Base-by-base conservation (phyloP, 2,329 filamentous ascomycete species). In the Ceratocystis diversiconidia region DNA sequence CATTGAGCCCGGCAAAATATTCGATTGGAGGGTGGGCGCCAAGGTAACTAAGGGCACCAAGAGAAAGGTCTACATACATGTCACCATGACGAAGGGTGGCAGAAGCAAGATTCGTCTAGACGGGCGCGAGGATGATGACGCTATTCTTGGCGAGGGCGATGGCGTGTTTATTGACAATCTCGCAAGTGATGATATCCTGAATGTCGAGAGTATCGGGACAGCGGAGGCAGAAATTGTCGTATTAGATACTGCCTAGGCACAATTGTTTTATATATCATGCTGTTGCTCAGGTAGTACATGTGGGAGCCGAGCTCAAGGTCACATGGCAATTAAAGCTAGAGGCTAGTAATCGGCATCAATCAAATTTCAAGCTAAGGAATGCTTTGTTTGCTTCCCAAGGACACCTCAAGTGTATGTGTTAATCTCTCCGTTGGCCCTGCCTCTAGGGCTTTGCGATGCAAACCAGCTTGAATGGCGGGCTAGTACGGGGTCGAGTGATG, bases 11-110 rank as follows among this genome's bases (percentile, higher is more conserved):
- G 80, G 81, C 32, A 79, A 79, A 71, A 80, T 76, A 52, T 92
- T 92, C 67, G 80, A 82, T 70, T 94, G 91, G 82, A 83, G 79
- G 7, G 77, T 92, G 22, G 90, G 91, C 10, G 85, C 74, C 60
- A 78, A 78, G 63, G 79, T 76, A 12, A 80, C 79, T 0, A 72
- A 79, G 70, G 75, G 75, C 68, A 79, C 75, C 30, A 80, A 84
- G 71, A 81, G 85, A 71, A 92, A 94, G 76, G 82, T 95, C 1
- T 95, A 86, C 73, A 76, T 94, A 44, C 90, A 95, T 74, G 69
- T 95, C 65, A 82, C 90, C 19, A 92, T 92, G 88, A 85, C 86
- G 76, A 87, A 89, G 76, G 80, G 80, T 50, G 88, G 88, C 28
- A 88, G 85, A 70, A 82, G 88, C 46, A 89, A 84, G 78, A 83